A percentile compares a stretch with the other conserved stretches of the same genome.
phyloP scores from a whole-genome alignment of 306 rosid genomes.

The Vicia sativa region DNA sequence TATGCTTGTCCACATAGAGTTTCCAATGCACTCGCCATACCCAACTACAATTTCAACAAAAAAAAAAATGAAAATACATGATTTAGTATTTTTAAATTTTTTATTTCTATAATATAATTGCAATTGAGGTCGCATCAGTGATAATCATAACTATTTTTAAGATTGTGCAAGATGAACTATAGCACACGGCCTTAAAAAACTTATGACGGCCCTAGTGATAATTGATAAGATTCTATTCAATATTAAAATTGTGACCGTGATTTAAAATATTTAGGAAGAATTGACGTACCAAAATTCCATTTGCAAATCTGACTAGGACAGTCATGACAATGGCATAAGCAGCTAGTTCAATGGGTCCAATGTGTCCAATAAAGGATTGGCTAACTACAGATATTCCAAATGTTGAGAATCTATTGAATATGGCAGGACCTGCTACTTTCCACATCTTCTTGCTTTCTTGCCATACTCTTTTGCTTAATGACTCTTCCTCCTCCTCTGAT shows the following conservation, averaged over 20 bases:
- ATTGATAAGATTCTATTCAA: not conserved
- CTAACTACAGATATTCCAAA: conserved; percentile 27
- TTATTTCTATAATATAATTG: not conserved
- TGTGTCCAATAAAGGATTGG: conserved; percentile 56
- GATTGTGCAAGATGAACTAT: no score
- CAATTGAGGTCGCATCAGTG: not conserved
- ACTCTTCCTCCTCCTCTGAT: conserved; percentile 13
- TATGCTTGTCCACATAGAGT: conserved; percentile 69
- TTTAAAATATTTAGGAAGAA: not conserved
- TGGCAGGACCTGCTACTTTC: no score
- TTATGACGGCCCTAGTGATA: no score
- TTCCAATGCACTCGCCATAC: conserved; percentile 73
- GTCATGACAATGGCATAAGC: conserved; percentile 54
- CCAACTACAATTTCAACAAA: conserved; percentile 42
- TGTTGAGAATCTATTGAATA: no score
- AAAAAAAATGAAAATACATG: no score
- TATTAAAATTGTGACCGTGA: no score
- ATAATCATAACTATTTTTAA: not conserved
- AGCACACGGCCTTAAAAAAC: no score
- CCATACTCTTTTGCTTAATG: no score
- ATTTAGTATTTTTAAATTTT: not conserved
- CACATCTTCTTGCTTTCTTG: no score
- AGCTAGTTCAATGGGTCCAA: conserved; percentile 56
- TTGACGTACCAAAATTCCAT: conserved; percentile 53
- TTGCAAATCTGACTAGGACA: conserved; percentile 53